Conservation (phyloP, 306 rosid genomes). For the Carpinus viminea region DNA sequence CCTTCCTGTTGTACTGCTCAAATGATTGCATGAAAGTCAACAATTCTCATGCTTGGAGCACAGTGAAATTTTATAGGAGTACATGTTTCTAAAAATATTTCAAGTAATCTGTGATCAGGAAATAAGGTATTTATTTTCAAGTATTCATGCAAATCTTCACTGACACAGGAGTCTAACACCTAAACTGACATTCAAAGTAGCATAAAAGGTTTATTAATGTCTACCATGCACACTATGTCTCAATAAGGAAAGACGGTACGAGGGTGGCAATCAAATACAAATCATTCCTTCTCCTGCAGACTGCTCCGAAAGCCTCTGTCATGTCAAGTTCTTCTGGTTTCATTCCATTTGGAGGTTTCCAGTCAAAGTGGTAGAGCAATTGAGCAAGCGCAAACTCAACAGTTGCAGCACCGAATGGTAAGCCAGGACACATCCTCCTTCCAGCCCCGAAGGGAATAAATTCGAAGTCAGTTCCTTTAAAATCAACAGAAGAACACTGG, state of each 20-base stretch:
- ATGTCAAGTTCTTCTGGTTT: conserved; percentile 34
- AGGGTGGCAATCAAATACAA: conserved; percentile 25
- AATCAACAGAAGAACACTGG: conserved; percentile 15
- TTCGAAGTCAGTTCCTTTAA: conserved; percentile 28
- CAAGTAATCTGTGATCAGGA: no score
- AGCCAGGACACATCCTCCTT: conserved; percentile 40
- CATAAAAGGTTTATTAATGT: no score
- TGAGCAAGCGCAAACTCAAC: conserved; percentile 27
- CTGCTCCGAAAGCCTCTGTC: conserved; percentile 10
- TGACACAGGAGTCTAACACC: no score
- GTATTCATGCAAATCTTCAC: no score
- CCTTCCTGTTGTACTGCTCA: no score
- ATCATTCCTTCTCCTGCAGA: conserved; percentile 6
- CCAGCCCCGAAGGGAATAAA: conserved; percentile 31
- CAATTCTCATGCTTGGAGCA: no score
- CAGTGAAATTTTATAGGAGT: no score
- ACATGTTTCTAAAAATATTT: no score
- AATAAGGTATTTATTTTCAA: no score
- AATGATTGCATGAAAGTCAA: no score
- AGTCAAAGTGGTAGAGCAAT: conserved; percentile 17
- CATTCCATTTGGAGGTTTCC: conserved; percentile 36
- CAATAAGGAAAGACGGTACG: background rate
- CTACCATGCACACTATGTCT: background rate
- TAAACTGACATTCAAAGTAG: no score
- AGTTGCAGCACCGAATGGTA: conserved; percentile 28